Percentiles rank a stretch among this genome's conserved stretches.
phyloP scores from a whole-genome alignment of 495 filamentous ascomycete genomes.

The Tirmania nivea region DNA sequence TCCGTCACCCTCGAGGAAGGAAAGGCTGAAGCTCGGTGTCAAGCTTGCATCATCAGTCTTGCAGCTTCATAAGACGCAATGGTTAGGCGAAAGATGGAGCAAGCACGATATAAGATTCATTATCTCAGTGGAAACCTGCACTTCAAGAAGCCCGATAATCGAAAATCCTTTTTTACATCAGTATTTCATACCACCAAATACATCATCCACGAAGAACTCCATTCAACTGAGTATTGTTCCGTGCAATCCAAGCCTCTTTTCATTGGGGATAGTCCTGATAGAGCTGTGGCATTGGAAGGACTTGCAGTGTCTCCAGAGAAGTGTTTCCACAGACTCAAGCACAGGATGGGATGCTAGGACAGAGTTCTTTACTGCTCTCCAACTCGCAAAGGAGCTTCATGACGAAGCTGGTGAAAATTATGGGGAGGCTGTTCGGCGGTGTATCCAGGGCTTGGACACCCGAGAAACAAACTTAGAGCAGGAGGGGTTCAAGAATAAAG shows the following conservation, averaged over 20 bases:
- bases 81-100: slow-evolving; percentile 14
- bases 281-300: slow-evolving; percentile 19
- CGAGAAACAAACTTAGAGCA: slow-evolving; percentile 9
- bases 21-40: slow-evolving; percentile 13
- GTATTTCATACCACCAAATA: slow-evolving; percentile 6
- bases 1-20: background rate
- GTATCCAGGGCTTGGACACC: slow-evolving; percentile 18
- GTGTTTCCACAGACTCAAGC: slow-evolving; percentile 6
- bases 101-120: slow-evolving; percentile 16
- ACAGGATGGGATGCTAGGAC: slow-evolving; percentile 10
- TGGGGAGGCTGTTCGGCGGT: slow-evolving; percentile 20
- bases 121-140: background rate
- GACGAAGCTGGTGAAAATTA: too few relatives aligned
- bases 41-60: slow-evolving; percentile 18
- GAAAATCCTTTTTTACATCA: slow-evolving; percentile 12
- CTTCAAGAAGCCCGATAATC: background rate
- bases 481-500: slow-evolving; percentile 15
- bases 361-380: slow-evolving; percentile 9
- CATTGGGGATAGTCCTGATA: slow-evolving; percentile 18
- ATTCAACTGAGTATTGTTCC: slow-evolving; percentile 1
- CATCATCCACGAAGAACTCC: background rate
- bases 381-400: too few relatives aligned
- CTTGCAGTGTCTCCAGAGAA: slow-evolving; percentile 5
- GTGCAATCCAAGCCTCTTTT: slow-evolving; percentile 15
- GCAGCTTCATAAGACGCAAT: slow-evolving; percentile 18